Evolutionary conservation across 2,329 filamentous ascomycete genomes (phyloP).

Genomic region (Cryphonectria naterciae): DNA sequence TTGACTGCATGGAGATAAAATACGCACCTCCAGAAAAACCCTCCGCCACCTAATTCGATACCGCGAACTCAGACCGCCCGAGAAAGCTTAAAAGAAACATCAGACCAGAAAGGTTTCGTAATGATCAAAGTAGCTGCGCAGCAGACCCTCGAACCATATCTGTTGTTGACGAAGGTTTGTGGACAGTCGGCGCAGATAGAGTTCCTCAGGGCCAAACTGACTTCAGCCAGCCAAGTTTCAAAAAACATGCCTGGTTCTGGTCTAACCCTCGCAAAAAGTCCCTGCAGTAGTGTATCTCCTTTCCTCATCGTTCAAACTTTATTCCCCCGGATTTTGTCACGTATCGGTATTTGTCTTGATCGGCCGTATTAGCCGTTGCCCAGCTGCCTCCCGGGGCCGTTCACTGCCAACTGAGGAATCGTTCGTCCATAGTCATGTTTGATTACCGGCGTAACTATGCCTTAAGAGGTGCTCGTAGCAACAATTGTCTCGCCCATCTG

Average conservation of each 20-base stretch:
- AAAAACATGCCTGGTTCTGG: neutral
- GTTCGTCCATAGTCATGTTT: too few species aligned
- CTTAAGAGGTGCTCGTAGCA: neutral
- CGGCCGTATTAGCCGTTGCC: too few species aligned
- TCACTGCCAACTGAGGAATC: neutral
- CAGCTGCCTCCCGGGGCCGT: neutral
- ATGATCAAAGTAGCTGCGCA: too few species aligned
- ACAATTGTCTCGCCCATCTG: neutral
- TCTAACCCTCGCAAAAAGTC: neutral
- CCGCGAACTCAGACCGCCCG: too few species aligned
- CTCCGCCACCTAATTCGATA: too few species aligned
- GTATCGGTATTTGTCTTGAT: neutral
- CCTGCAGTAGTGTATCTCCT: neutral
- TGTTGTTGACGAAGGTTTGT: too few species aligned
- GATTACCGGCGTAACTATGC: neutral
- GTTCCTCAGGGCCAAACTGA: neutral
- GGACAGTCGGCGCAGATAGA: neutral
- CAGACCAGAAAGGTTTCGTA: too few species aligned
- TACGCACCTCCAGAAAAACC: neutral
- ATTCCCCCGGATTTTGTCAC: neutral
- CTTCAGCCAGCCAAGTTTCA: neutral
- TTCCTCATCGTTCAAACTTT: slow-evolving; percentile 1
- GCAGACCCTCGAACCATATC: too few species aligned
- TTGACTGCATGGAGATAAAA: neutral
- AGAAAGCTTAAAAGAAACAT: too few species aligned